Evolutionary conservation across 2,329 filamentous ascomycete species (phyloP).

Genomic region (Pseudogymnoascus sp.): DNA sequence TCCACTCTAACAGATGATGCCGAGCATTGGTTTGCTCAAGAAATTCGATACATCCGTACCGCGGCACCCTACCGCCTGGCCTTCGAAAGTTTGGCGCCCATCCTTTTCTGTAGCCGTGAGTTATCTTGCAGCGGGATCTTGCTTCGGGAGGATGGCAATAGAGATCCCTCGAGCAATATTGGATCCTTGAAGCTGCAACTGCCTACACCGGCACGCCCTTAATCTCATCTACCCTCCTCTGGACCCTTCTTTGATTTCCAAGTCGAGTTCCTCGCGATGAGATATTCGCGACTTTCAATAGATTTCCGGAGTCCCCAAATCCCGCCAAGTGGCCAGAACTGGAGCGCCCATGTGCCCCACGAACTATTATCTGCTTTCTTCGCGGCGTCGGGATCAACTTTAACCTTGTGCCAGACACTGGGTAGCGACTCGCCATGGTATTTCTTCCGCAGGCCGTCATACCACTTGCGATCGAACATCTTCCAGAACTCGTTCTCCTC

Average conservation of each 20-base stretch:
- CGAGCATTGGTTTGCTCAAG: neutral
- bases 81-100: neutral
- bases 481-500: slow-evolving; percentile 64
- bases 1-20: neutral
- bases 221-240: neutral
- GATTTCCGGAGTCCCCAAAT: slow-evolving; percentile 54
- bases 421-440: slow-evolving; percentile 58
- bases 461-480: slow-evolving; percentile 54
- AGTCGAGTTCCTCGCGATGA: slow-evolving; percentile 21
- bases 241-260: slow-evolving; percentile 19
- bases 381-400: slow-evolving; percentile 45
- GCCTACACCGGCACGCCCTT: neutral
- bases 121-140: too few species aligned
- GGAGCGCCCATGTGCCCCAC: slow-evolving; percentile 33
- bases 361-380: slow-evolving; percentile 33
- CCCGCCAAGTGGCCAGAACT: slow-evolving; percentile 49
- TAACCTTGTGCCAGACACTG: slow-evolving; percentile 65
- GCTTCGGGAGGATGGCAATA: too few species aligned
- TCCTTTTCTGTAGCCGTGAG: neutral
- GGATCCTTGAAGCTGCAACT: neutral
- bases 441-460: slow-evolving; percentile 55
- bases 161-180: neutral
- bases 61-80: neutral
- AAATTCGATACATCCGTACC: too few species aligned
- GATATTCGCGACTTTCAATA: slow-evolving; percentile 43